These are phyloP conservation scores for Macrolepiota dolichaula DNA, from an alignment of 768 basidiomycete species.

Conservation along the genomic window DNA sequence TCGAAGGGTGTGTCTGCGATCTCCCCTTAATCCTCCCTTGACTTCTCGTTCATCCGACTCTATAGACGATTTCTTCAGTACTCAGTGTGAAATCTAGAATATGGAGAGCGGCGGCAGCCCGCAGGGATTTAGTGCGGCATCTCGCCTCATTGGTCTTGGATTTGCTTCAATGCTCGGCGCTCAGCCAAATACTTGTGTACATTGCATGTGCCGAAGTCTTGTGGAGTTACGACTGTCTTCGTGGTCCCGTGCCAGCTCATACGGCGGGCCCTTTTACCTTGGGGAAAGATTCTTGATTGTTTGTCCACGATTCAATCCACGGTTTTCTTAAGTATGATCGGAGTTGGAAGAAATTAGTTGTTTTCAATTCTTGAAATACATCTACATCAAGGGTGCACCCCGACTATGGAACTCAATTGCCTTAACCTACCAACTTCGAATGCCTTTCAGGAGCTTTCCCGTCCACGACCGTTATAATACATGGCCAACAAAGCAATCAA, in stretches of 20 bases:
- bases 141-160: not conserved
- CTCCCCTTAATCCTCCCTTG: too few relatives aligned
- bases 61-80: not conserved
- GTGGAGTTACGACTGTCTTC: not conserved
- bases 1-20: too few relatives aligned
- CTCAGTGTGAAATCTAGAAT: not conserved
- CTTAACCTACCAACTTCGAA: not conserved
- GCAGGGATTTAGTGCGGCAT: slow-evolving; percentile 2
- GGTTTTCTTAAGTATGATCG: not conserved
- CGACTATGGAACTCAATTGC: not conserved
- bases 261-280: not conserved
- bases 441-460: not conserved
- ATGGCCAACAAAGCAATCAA: not conserved
- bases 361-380: not conserved
- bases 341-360: not conserved
- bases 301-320: not conserved
- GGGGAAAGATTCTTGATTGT: not conserved
- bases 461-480: not conserved
- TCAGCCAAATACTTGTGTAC: not conserved
- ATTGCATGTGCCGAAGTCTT: not conserved
- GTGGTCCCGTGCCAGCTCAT: too few relatives aligned
- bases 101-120: not conserved
- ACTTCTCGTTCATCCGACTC: not conserved
- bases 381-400: not conserved
- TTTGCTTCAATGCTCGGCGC: not conserved